phyloP scores from a whole-genome alignment of 768 basidiomycete species.

The Hirschioporus abietinus region DNA sequence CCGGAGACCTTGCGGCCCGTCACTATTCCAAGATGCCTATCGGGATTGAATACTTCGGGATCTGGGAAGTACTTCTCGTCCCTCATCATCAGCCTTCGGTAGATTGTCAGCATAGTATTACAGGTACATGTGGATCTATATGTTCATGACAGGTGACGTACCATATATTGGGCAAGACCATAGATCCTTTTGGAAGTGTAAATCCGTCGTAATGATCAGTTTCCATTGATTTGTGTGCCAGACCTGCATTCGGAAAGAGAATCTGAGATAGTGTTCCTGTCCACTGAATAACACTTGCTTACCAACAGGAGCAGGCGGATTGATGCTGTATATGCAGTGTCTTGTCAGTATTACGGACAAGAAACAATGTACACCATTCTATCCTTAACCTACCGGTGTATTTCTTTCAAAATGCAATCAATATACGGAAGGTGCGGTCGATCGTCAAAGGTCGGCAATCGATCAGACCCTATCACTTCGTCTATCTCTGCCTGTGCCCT shows the following conservation, averaged over 20 bases:
- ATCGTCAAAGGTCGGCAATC: slow-evolving; percentile 4
- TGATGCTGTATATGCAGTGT: background rate
- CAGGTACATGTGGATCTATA: background rate
- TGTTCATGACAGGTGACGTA: slow-evolving; percentile 11
- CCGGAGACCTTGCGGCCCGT: background rate
- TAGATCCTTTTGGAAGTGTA: slow-evolving; percentile 44
- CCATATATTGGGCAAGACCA: slow-evolving; percentile 37
- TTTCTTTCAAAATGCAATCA: slow-evolving; percentile 7
- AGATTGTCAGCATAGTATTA: background rate
- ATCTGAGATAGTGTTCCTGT: background rate
- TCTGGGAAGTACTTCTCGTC: slow-evolving; percentile 47
- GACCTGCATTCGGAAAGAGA: background rate
- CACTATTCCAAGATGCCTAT: slow-evolving; percentile 14
- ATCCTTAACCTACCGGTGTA: background rate
- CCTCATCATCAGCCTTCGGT: slow-evolving; percentile 37
- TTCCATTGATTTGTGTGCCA: background rate
- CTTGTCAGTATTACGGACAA: background rate
- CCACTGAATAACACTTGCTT: background rate
- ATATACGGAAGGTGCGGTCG: background rate
- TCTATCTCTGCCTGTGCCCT: slow-evolving; percentile 1
- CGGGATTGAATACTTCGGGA: slow-evolving; percentile 46
- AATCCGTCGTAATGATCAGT: background rate
- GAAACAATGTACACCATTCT: background rate
- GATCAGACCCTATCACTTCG: background rate
- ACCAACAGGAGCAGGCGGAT: background rate